Base-by-base conservation (phyloP, 2,329 filamentous ascomycete genomes). In the Aureobasidium namibiae region DNA sequence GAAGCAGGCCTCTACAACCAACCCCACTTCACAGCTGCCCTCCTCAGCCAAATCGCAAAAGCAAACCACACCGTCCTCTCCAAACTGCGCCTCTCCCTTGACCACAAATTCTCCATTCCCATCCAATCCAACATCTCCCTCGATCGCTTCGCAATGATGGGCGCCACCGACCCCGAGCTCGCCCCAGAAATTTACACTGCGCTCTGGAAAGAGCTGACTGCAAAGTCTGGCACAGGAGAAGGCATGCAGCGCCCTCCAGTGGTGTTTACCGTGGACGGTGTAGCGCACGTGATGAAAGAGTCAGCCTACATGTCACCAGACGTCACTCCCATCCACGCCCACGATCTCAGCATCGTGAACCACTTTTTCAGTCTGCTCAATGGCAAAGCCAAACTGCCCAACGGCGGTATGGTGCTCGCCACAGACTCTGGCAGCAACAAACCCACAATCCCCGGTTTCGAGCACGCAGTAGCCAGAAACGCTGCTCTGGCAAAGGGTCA, bases 101-200 rank as follows among this genome's bases (percentile, higher is more conserved):
- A 76, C 61, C 81, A 85, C 70, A 76, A 79, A 44, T 78, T 91
- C 36, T 80, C 83, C 50, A 74, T 85, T 59, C 75, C 81, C 39
- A 73, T 87, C 41, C 82, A 84, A 59, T 72, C 77, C 44, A 78
- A 79, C 60, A 81, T 80, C 65, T 81, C 81, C 6, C 82, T 96
- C 24, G 79, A 82, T 63, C 81, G 86, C 56, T 81, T 96, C 59
- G 82, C 84, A 66, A 82, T 82, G 50, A 71, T 86, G 62, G 87
- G 86, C 48, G 84, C 86, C 64, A 83, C 84, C 67, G 90, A 95
- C 66, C 79, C 86, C 34, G 89, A 94, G 61, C 76, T 85, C 64
- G 86, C 92, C 42, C 95, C 88, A 88, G 79, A 85, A 10, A 83
- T 92, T 56, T 92, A 95, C 76, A 77, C 85, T 65, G 87, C 89